Percentiles rank a stretch among this genome's conserved stretches.
phyloP scores from a whole-genome alignment of 495 filamentous ascomycete genomes.

The Bacidia gigantensis region DNA sequence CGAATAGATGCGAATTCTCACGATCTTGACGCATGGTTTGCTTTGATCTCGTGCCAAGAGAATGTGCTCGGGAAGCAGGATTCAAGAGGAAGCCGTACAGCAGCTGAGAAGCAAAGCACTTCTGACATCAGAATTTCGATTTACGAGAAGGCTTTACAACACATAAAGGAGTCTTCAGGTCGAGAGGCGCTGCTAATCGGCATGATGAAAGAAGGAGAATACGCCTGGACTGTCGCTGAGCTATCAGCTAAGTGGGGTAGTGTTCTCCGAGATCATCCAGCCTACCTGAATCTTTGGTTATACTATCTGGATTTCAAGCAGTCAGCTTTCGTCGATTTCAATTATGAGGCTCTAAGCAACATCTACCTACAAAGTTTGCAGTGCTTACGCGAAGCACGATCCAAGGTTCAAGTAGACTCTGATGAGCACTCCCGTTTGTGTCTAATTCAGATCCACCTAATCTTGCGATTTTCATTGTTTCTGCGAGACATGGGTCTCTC shows the following conservation, averaged over 20 bases:
- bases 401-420: background rate
- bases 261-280: constrained; percentile 40
- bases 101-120: constrained; percentile 49
- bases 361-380: constrained; percentile 44
- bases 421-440: constrained; percentile 18
- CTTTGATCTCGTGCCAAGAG: constrained; percentile 64
- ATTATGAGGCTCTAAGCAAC: constrained; percentile 46
- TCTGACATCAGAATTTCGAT: constrained; percentile 69
- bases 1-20: constrained; percentile 46
- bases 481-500: constrained; percentile 65
- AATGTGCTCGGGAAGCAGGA: constrained; percentile 33
- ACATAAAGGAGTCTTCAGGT: constrained; percentile 29
- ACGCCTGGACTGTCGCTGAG: constrained; percentile 55
- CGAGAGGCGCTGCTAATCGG: constrained; percentile 47
- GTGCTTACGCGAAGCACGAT: constrained; percentile 25
- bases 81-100: constrained; percentile 26
- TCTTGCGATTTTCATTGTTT: constrained; percentile 60
- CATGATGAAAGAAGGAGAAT: constrained; percentile 55
- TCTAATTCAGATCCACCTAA: constrained; percentile 51
- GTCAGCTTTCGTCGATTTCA: constrained; percentile 51
- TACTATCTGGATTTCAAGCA: constrained; percentile 65
- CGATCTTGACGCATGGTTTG: constrained; percentile 62
- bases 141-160: constrained; percentile 62
- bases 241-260: constrained; percentile 51
- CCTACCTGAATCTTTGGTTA: constrained; percentile 53